A percentile compares a stretch with the other conserved stretches of the same genome.
Conservation (phyloP, 768 basidiomycete species). For the Amanita subjunquillea region DNA sequence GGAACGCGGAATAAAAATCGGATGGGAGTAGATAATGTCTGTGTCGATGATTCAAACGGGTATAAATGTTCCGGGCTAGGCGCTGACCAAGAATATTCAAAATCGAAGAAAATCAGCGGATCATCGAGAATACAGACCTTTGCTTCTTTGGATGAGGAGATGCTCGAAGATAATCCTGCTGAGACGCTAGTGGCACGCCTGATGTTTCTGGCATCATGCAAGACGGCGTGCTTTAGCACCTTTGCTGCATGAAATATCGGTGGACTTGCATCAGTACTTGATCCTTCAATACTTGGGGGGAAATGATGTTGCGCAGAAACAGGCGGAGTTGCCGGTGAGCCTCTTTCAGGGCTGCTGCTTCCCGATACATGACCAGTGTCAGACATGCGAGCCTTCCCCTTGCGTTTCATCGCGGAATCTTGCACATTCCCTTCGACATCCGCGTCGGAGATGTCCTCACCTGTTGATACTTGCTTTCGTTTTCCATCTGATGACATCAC, state of each 20-base stretch:
- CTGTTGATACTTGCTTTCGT: slow-evolving; percentile 11
- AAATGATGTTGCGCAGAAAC: neutral
- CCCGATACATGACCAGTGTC: neutral
- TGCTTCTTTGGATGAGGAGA: slow-evolving; percentile 52
- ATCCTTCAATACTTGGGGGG: slow-evolving; percentile 9
- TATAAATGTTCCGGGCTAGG: slow-evolving; percentile 59
- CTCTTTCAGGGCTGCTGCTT: neutral
- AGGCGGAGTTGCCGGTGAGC: neutral
- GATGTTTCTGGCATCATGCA: slow-evolving; percentile 72
- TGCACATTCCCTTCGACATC: slow-evolving; percentile 10
- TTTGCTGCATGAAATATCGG: slow-evolving; percentile 47
- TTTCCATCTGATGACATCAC: slow-evolving; percentile 10
- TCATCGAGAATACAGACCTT: slow-evolving; percentile 31
- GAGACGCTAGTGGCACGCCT: slow-evolving; percentile 34
- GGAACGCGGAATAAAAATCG: slow-evolving; percentile 65
- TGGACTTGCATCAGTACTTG: slow-evolving; percentile 16
- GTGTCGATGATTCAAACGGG: slow-evolving; percentile 43
- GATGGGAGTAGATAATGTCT: slow-evolving; percentile 52
- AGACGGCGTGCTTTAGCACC: slow-evolving; percentile 53
- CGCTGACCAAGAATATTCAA: slow-evolving; percentile 25
- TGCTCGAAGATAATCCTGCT: slow-evolving; percentile 37
- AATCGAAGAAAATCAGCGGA: neutral
- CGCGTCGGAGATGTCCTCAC: slow-evolving; percentile 12
- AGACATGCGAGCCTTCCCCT: slow-evolving; percentile 10
- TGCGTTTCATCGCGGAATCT: slow-evolving; percentile 5